phyloP scores from a whole-genome alignment of 2,329 filamentous ascomycete genomes.

The Cladosporium cucumerinum region DNA sequence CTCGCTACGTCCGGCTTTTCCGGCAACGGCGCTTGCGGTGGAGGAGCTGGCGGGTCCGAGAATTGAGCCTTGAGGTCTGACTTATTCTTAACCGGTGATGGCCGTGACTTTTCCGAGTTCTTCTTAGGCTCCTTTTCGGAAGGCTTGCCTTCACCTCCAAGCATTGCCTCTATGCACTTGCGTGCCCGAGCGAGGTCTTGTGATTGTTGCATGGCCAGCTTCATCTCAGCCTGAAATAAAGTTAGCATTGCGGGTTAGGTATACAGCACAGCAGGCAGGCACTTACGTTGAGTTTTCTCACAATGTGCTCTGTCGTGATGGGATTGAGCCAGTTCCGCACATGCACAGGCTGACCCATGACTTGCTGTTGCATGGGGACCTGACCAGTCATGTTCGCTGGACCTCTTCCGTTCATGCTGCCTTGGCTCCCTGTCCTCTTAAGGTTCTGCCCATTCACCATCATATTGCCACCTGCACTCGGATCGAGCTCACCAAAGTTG shows the following conservation, averaged over 20 bases:
- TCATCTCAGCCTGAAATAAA: conserved; percentile 72
- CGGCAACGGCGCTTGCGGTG: conserved; percentile 86
- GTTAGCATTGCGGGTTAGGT: neutral
- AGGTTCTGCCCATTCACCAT: conserved; percentile 61
- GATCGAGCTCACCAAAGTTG: conserved; percentile 88
- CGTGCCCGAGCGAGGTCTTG: conserved; percentile 80
- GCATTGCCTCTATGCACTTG: conserved; percentile 72
- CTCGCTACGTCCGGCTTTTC: conserved; percentile 78
- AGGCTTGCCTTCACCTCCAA: conserved; percentile 63
- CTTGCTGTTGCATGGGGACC: conserved; percentile 52
- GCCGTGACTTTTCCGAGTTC: conserved; percentile 42
- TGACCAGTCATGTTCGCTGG: conserved; percentile 55
- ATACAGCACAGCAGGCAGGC: neutral
- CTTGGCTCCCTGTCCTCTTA: conserved; percentile 55
- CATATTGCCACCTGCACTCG: conserved; percentile 66
- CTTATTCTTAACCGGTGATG: conserved; percentile 57
- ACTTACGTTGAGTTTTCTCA: conserved; percentile 79
- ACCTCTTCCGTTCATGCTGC: conserved; percentile 57
- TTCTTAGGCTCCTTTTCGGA: conserved; percentile 47
- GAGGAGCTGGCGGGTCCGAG: conserved; percentile 87
- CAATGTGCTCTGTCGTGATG: conserved; percentile 89
- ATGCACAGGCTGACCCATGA: conserved; percentile 67
- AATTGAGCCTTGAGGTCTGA: conserved; percentile 78
- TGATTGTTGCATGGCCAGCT: conserved; percentile 80
- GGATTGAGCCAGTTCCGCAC: conserved; percentile 83